Evolutionary conservation across 2,329 filamentous ascomycete genomes (phyloP), one percentile per base, ranked within the genome.

Genomic region (Teratosphaeria gauchensis): DNA sequence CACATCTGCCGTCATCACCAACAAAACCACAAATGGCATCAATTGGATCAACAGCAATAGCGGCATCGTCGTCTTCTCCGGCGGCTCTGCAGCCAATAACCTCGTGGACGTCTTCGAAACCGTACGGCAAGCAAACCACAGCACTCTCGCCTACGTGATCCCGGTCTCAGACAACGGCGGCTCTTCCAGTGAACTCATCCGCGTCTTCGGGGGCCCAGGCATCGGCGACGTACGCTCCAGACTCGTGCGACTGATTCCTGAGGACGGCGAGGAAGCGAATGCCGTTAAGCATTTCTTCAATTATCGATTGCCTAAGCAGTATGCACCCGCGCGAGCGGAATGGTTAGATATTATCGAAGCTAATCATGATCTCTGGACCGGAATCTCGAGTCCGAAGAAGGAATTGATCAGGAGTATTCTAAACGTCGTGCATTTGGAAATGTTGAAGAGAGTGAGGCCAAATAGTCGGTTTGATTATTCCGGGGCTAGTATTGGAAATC

Each of bases 81-180:
- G 91, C 46, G 92, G 92, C 56, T 96, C 90, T 65, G 92, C 92
- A n/a, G 91, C 92, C 5, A 97, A 96, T 71, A 95, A 83, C 68
- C 82, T 96, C 4, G 92, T 96, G 48, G 92, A 96, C 71, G 89
- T 96, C 11, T 96, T 96, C 74, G 86, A 80, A 59, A 73, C 76
- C 24, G 74, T 84, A 4, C 73, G 77, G 31, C 74, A 85, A 62
- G 85, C 81, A 65, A 88, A 87, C 62, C 75, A 81, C 48, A 88
- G 87, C 68, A 77, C 81, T 2, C 76, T 95, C 51, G 90, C 84
- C 74, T 95, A 95, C 73, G 85, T 96, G 60, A 95, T 97, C 56
- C 92, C 92, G 38, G 96, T 96, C 71, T 94, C 89, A 64, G 92
- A 97, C 75, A 97, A 97, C 74, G 92, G 92, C 54, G 92, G 92